Base-by-base conservation (phyloP, 352 stramenopile species). In the Pythium plurisporium region DNA sequence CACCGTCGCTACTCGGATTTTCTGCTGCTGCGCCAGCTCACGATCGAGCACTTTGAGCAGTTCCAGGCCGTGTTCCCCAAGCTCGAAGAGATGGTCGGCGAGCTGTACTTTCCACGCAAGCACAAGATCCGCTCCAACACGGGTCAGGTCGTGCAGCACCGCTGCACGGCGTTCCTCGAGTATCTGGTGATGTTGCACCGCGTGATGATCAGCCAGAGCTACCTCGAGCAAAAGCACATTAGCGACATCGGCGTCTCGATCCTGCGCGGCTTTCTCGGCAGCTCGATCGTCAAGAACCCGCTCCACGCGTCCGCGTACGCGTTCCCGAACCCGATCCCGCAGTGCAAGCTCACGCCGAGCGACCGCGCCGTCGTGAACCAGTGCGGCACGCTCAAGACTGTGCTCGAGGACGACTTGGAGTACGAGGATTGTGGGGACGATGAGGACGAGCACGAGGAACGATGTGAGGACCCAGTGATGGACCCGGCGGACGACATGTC, bases 1-100 rank as follows among this genome's bases (percentile, higher is more conserved):
- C 63, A 70, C 45, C 69, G 69, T 8, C 61, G 65, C 15, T 76
- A 74, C 64, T 63, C 65, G 30, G 69, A 76, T 49, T 76, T 76
- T 62, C 20, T 67, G 8, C 22, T 66, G 25, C 63, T 76, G 33
- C 65, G 62, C 17, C 42, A 55, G 29, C 33, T 68, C 15, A 47
- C 66, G 20, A 23, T 67, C 25, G 48, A 62, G 36, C 63, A 70
- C 34, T 66, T 76, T 45, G 46, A 71, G 44, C 57, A 64, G 27
- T 64, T 68, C 31, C 44, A 59, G 37, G 64, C 51, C 37, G 54
- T 68, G 31, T 57, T 76, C 26, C 65, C 62, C 27, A 66, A 62
- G 23, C 47, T 67, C 31, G 52, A 66, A 27, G 48, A 61, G 38
- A 43, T 62, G 38, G 40, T 76, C 31, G 57, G 62, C 40, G 51